Conservation (phyloP, 345 rosid genomes). For the Carallia brachiata region DNA sequence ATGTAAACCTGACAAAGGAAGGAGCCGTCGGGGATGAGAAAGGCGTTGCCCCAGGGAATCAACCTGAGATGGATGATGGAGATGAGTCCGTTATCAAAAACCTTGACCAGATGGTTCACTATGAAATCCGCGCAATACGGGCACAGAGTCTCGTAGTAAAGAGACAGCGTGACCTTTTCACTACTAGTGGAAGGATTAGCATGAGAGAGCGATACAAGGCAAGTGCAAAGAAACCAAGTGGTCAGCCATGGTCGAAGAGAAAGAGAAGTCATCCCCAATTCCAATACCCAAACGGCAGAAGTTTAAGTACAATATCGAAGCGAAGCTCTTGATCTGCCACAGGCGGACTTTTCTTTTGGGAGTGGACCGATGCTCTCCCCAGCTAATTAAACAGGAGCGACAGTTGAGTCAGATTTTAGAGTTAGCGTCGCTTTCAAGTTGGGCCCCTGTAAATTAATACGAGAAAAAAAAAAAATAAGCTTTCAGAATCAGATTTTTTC, state of each 20-base stretch:
- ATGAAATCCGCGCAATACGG: constrained; percentile 75
- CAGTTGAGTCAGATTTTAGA: too few relatives aligned
- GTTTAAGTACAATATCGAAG: too few relatives aligned
- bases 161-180: constrained; percentile 50
- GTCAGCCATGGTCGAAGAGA: neutral
- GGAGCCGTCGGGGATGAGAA: constrained; percentile 37
- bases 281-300: neutral
- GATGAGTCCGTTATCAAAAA: constrained; percentile 53
- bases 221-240: constrained; percentile 10
- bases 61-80: constrained; percentile 65
- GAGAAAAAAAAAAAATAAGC: too few relatives aligned
- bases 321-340: too few relatives aligned
- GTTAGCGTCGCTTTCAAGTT: too few relatives aligned
- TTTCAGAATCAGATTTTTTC: too few relatives aligned
- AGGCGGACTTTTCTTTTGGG: too few relatives aligned
- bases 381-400: too few relatives aligned
- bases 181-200: constrained; percentile 5
- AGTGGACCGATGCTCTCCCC: too few relatives aligned
- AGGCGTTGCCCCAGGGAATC: constrained; percentile 83
- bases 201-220: neutral
- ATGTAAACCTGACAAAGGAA: constrained; percentile 68
- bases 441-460: too few relatives aligned
- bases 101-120: constrained; percentile 56
- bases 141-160: constrained; percentile 78
- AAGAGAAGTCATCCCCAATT: constrained; percentile 8